Evolutionary conservation across 2,329 filamentous ascomycete genomes (phyloP).

Genomic region (Madurella mycetomatis): DNA sequence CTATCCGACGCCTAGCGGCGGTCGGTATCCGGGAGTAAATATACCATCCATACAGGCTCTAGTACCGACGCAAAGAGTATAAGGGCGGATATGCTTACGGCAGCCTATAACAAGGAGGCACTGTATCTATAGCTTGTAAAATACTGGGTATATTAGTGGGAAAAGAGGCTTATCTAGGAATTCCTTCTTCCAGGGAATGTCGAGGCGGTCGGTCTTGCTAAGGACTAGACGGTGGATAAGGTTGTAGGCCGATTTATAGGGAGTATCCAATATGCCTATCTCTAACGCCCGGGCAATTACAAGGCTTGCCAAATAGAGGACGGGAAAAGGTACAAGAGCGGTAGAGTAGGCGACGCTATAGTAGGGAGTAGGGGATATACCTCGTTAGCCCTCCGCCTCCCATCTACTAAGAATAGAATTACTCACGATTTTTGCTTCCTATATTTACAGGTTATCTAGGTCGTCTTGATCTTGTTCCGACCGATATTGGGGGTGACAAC

Average conservation of each 20-base stretch:
- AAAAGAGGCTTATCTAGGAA: constrained; percentile 13
- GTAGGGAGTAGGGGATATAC: constrained; percentile 9
- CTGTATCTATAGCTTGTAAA: constrained; percentile 4
- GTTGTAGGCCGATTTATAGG: neutral
- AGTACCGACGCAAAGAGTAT: constrained; percentile 11
- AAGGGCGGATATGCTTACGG: constrained; percentile 7
- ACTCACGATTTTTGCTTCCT: constrained; percentile 11
- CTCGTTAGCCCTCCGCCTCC: constrained; percentile 9
- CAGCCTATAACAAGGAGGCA: constrained; percentile 12
- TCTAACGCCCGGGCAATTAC: constrained; percentile 8
- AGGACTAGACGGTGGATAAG: constrained; percentile 9
- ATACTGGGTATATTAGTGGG: constrained; percentile 10
- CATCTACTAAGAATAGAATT: constrained; percentile 7
- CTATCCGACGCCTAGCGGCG: neutral
- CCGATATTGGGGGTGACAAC: constrained; percentile 3
- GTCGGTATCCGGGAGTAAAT: constrained; percentile 6
- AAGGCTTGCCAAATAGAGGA: constrained; percentile 11
- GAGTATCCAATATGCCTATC: constrained; percentile 8
- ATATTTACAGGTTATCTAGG: constrained; percentile 6
- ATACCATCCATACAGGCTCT: constrained; percentile 16
- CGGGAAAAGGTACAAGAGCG: constrained; percentile 9
- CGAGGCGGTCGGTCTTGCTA: constrained; percentile 6
- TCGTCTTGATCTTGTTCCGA: constrained; percentile 8
- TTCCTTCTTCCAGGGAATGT: constrained; percentile 15
- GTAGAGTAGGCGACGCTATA: constrained; percentile 10